Conservation (phyloP, 164 flowering plant genomes). For the Vitis cinerea region DNA sequence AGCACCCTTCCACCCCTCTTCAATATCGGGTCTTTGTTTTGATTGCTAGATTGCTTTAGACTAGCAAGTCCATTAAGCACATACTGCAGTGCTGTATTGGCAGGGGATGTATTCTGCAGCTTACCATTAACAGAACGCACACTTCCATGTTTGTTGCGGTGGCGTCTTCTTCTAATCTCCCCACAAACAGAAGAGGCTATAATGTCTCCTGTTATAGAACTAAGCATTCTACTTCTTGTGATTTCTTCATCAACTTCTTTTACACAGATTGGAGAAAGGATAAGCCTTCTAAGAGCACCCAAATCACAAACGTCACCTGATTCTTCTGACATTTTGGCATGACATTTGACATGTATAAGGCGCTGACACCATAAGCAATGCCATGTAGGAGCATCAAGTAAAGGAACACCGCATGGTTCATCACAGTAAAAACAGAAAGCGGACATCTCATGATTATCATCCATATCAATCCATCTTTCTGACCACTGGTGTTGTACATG, state of each 20-base stretch:
- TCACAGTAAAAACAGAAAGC: slow-evolving; percentile 75
- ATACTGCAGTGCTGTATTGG: slow-evolving; percentile 35
- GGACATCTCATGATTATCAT: slow-evolving; percentile 61
- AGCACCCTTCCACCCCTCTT: slow-evolving; percentile 21
- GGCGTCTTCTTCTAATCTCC: slow-evolving; percentile 52
- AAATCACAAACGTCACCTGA: slow-evolving; percentile 71
- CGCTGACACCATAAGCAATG: slow-evolving; percentile 85
- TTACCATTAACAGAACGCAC: slow-evolving; percentile 29
- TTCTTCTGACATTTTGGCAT: slow-evolving; percentile 64
- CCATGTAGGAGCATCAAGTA: slow-evolving; percentile 74
- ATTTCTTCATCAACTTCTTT: slow-evolving; percentile 38
- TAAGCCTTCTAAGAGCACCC: slow-evolving; percentile 63
- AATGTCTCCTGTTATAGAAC: slow-evolving; percentile 46
- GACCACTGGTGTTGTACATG: slow-evolving; percentile 82
- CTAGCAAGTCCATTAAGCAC: slow-evolving; percentile 46
- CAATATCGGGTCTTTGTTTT: slow-evolving; percentile 22
- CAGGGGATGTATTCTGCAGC: slow-evolving; percentile 32
- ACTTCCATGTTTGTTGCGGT: slow-evolving; percentile 40
- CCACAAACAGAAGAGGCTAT: slow-evolving; percentile 56
- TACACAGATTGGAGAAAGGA: slow-evolving; percentile 71
- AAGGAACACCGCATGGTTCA: slow-evolving; percentile 76
- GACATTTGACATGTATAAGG: slow-evolving; percentile 76
- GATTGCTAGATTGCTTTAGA: slow-evolving; percentile 33
- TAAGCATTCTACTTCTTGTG: slow-evolving; percentile 33
- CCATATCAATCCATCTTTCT: slow-evolving; percentile 61